A percentile compares a stretch with the other conserved stretches of the same genome.
Evolutionary conservation across 2,329 filamentous ascomycete genomes (phyloP).

Genomic region (Penicillium sp.): DNA sequence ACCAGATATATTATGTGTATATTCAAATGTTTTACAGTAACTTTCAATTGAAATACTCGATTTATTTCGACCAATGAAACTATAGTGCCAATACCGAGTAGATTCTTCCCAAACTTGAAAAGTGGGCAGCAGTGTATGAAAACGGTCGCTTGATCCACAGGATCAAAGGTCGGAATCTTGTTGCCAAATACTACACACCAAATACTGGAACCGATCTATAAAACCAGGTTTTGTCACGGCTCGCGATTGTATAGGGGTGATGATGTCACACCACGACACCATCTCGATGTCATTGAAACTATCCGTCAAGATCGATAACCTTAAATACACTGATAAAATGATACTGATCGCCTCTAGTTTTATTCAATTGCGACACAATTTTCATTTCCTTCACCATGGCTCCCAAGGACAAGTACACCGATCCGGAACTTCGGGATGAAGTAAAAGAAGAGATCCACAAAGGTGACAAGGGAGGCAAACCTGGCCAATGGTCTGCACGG

Average conservation of each 20-base stretch:
- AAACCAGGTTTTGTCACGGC: not conserved
- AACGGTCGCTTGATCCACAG: not conserved
- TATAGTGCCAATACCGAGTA: not conserved
- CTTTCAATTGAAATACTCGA: not conserved
- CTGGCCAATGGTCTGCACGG: slow-evolving; percentile 52
- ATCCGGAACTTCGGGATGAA: slow-evolving; percentile 48
- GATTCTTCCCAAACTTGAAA: not conserved
- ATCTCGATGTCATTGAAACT: not conserved
- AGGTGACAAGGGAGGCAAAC: slow-evolving; percentile 49
- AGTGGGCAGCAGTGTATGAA: not conserved
- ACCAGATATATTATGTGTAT: not conserved
- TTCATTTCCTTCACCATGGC: slow-evolving; percentile 35
- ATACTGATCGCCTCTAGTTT: not conserved
- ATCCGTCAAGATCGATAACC: not conserved
- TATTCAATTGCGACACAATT: not conserved
- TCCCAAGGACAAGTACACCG: slow-evolving; percentile 49
- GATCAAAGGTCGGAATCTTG: not conserved
- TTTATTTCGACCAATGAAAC: not conserved
- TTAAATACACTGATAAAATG: not conserved
- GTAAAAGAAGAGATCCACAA: slow-evolving; percentile 50
- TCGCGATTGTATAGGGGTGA: not conserved
- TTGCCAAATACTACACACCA: not conserved
- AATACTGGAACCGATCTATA: not conserved
- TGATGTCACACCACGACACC: not conserved
- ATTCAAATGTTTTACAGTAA: not conserved